Base-by-base conservation (phyloP, 805 yeast species). In the Hanseniaspora lachancei region DNA sequence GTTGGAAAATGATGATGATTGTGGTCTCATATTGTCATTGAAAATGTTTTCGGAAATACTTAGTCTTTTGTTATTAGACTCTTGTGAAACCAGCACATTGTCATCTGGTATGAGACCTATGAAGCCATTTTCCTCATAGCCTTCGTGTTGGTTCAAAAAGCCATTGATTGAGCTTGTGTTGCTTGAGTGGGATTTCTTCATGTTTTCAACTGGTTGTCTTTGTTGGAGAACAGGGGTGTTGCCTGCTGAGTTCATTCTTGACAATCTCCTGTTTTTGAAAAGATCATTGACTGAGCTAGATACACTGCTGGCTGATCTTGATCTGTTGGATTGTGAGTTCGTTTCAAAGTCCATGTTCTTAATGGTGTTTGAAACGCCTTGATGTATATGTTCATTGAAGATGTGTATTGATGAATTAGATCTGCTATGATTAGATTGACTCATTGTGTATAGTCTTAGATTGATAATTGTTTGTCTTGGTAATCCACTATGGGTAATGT, bases 361-460 rank as follows among this genome's bases (percentile, higher is more conserved):
- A 9, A 53, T 29, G 18, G 56, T 53, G 12, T 53, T 53, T 21
- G 41, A 38, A 5, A 52, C 27, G n/a, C 55, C 55, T 39, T 52
- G 35, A 21, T 52, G 38, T 2, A 52, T 52, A 15, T 47, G 47
- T 13, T 46, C 47, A 16, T 52, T 47, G 41, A 52, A 52, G 8
- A 53, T 44, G 18, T 43, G 39, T 16, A 39, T 15, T 20, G 55
- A 52, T 5, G 49, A 44, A 16, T 44, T 41, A 23, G 38, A 15
- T 75, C 10, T 67, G 65, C 61, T 74, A 77, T 32, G 24, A 13
- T 46, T 34, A 2, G 32, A 21, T 18, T 8, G 13, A 12, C 16
- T 21, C 43, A 40, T 40, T 2, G 10, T 32, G 13, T 32, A 13
- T 32, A 2, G 15, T 32, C 2, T 2, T 32, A 2, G 15, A 13